Percentiles rank a stretch among this genome's conserved stretches.
These are phyloP conservation scores for Globisporangium paddicum DNA, from an alignment of 352 stramenopile species.

Conservation along the genomic window DNA sequence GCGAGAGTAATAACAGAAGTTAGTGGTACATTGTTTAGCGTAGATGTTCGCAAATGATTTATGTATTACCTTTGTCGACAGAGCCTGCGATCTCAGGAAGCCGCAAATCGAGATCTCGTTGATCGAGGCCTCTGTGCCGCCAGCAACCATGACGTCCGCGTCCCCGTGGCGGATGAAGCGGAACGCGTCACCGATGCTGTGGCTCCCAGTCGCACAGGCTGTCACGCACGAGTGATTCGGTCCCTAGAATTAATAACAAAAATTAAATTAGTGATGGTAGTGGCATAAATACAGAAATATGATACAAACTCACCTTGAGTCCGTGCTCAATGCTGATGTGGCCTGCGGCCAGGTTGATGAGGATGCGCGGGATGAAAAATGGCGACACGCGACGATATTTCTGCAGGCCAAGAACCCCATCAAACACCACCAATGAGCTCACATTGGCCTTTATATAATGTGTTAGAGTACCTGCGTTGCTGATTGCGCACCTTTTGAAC, in stretches of 20 bases:
- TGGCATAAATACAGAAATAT: not conserved
- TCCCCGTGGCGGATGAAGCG: constrained; percentile 82
- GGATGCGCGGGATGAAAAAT: constrained; percentile 92
- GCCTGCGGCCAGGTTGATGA: constrained; percentile 92
- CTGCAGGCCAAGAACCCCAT: no score
- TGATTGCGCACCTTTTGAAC: constrained; percentile 41
- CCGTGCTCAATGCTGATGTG: constrained; percentile 90
- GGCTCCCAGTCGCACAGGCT: constrained; percentile 95
- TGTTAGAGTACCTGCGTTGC: not conserved
- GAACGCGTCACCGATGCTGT: constrained; percentile 96
- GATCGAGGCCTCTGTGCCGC: constrained; percentile 94
- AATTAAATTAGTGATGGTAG: not conserved
- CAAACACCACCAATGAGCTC: not conserved
- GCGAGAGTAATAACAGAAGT: not conserved
- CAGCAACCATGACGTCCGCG: constrained; percentile 95
- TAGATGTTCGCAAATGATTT: not conserved
- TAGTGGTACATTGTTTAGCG: not conserved
- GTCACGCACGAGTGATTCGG: constrained; percentile 97
- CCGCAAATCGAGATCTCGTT: constrained; percentile 92
- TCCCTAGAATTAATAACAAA: no score
- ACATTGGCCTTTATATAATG: not conserved
- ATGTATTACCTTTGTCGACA: constrained; percentile 81
- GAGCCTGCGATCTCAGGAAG: constrained; percentile 94
- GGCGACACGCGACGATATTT: constrained; percentile 89
- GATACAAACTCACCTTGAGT: constrained; percentile 53